A percentile compares a stretch with the other conserved stretches of the same genome.
phyloP scores from a whole-genome alignment of 768 basidiomycete genomes.

The Amanita brunnescens region DNA sequence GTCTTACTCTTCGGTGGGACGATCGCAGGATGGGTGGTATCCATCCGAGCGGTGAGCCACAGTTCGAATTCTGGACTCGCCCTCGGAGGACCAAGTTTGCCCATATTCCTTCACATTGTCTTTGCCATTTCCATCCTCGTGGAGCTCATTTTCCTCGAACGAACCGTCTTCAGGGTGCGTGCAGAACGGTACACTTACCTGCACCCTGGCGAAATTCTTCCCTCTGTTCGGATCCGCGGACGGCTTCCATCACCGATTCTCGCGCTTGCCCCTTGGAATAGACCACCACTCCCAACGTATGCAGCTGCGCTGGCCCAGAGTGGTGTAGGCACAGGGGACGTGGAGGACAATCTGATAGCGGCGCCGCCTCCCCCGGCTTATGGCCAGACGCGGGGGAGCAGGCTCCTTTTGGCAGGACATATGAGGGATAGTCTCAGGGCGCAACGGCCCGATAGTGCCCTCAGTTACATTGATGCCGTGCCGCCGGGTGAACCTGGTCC shows the following conservation, averaged over 20 bases:
- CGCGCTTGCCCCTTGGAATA: constrained; percentile 59
- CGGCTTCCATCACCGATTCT: constrained; percentile 19
- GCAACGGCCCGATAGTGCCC: constrained; percentile 31
- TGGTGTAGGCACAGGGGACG: constrained; percentile 66
- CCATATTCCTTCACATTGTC: constrained; percentile 54
- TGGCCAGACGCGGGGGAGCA: constrained; percentile 65
- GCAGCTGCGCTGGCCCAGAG: constrained; percentile 61
- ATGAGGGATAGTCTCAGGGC: constrained; percentile 39
- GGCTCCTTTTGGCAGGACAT: constrained; percentile 46
- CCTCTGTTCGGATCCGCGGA: constrained; percentile 25
- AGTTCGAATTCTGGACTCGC: constrained; percentile 1
- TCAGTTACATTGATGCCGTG: constrained; percentile 22
- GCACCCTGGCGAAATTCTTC: constrained; percentile 51
- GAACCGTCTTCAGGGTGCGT: constrained; percentile 54
- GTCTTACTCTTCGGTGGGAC: constrained; percentile 34
- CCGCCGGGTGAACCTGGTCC: constrained; percentile 29
- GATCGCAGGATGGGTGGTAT: constrained; percentile 48
- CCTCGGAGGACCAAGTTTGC: constrained; percentile 21
- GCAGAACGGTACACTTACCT: constrained; percentile 52
- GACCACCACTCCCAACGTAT: constrained; percentile 63
- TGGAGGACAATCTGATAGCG: constrained; percentile 63
- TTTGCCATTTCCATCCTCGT: constrained; percentile 44
- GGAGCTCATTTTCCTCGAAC: constrained; percentile 56
- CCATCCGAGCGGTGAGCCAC: constrained; percentile 13
- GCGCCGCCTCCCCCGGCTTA: constrained; percentile 69